phyloP scores from a whole-genome alignment of 768 basidiomycete species.

The Tubosaeta sp. region DNA sequence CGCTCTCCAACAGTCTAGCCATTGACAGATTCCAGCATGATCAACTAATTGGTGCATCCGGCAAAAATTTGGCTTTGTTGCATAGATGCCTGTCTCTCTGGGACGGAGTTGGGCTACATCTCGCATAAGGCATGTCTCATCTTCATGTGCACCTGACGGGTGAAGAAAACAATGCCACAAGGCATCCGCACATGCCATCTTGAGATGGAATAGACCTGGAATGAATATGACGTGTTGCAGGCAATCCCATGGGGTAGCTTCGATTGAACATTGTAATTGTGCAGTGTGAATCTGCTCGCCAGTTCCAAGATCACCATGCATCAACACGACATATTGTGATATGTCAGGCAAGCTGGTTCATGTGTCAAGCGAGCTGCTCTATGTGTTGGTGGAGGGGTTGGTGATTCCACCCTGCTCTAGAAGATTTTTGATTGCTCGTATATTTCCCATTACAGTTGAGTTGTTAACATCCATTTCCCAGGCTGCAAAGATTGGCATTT shows the following conservation, averaged over 20 bases:
- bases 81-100: not conserved
- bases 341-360: not conserved
- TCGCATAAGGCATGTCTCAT: conserved; percentile 15
- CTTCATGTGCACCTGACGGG: not conserved
- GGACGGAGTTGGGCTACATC: conserved; percentile 29
- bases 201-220: too few species aligned
- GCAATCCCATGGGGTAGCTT: conserved; percentile 15
- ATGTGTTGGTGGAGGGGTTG: too few species aligned
- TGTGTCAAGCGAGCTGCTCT: too few species aligned
- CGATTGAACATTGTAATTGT: not conserved
- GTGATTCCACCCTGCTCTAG: not conserved
- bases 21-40: conserved; percentile 23
- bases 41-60: conserved; percentile 34
- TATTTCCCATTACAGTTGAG: conserved; percentile 3
- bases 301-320: conserved; percentile 1
- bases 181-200: conserved; percentile 29
- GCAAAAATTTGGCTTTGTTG: conserved; percentile 33
- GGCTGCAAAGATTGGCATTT: not conserved
- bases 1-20: conserved; percentile 31
- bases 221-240: conserved; percentile 34
- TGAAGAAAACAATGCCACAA: conserved; percentile 14
- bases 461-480: not conserved
- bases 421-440: not conserved
- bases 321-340: not conserved
- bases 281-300: not conserved